A percentile compares a stretch with the other conserved stretches of the same genome.
These are phyloP conservation scores for Geotrichum ghanense DNA, from an alignment of 805 yeast species.

Conservation along the genomic window DNA sequence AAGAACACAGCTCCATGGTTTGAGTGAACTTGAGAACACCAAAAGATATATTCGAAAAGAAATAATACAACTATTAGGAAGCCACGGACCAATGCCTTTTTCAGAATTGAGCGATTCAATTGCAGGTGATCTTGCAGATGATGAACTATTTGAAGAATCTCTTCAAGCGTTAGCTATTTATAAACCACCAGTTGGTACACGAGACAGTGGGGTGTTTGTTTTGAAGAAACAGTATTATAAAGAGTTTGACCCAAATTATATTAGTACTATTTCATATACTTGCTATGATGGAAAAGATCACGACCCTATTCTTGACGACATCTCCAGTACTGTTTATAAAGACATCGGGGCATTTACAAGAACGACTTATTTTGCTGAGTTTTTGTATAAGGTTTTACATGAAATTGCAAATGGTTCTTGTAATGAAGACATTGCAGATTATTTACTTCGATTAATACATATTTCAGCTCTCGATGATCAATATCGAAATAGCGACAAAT, in stretches of 20 bases:
- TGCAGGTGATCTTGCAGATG: conserved; percentile 66
- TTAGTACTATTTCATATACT: conserved; percentile 63
- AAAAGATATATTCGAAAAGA: conserved; percentile 49
- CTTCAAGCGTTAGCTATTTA: conserved; percentile 47
- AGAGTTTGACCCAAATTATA: conserved; percentile 69
- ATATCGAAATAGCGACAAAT: not conserved
- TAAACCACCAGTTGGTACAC: conserved; percentile 46
- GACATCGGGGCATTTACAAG: conserved; percentile 19
- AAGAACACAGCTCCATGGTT: conserved; percentile 43
- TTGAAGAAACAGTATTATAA: conserved; percentile 45
- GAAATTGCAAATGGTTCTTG: conserved; percentile 15
- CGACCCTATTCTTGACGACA: conserved; percentile 35
- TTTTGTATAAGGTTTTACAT: conserved; percentile 12
- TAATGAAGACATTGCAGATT: conserved; percentile 48
- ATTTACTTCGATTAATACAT: conserved; percentile 58
- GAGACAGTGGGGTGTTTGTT: conserved; percentile 53
- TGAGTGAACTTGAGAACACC: conserved; percentile 35
- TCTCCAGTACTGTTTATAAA: conserved; percentile 21
- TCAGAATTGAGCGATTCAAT: conserved; percentile 55
- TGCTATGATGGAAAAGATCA: conserved; percentile 72
- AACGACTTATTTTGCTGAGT: conserved; percentile 17
- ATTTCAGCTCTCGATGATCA: conserved; percentile 37
- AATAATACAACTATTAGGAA: conserved; percentile 70
- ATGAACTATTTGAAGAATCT: conserved; percentile 59
- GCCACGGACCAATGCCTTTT: conserved; percentile 53